A percentile compares a stretch with the other conserved stretches of the same genome.
Conservation (phyloP, 805 yeast genomes). For the Candida dendrica region DNA sequence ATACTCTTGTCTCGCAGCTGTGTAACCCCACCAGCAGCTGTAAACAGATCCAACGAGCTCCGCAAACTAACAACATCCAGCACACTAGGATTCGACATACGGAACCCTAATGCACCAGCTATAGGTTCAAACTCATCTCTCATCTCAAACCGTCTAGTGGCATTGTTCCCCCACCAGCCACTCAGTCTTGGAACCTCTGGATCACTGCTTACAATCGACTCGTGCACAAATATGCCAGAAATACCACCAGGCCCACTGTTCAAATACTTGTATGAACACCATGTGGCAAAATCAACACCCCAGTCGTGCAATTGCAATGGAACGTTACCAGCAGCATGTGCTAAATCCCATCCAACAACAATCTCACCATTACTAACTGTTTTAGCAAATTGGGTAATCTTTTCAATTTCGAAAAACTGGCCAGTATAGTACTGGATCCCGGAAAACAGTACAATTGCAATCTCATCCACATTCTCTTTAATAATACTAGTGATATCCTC, state of each 20-base stretch:
- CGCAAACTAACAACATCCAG: slow-evolving; percentile 71
- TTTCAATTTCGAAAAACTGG: slow-evolving; percentile 68
- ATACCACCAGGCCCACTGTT: slow-evolving; percentile 93
- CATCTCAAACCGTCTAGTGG: slow-evolving; percentile 70
- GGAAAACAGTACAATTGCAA: slow-evolving; percentile 73
- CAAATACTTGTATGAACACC: slow-evolving; percentile 90
- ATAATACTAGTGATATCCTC: slow-evolving; percentile 55
- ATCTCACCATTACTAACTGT: slow-evolving; percentile 27
- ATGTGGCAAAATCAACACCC: slow-evolving; percentile 88
- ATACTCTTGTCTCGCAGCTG: slow-evolving; percentile 49
- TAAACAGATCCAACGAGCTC: slow-evolving; percentile 56
- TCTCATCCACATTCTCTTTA: slow-evolving; percentile 45
- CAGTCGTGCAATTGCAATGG: slow-evolving; percentile 73
- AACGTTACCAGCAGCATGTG: slow-evolving; percentile 91
- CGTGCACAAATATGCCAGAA: slow-evolving; percentile 79
- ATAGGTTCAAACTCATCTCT: slow-evolving; percentile 70
- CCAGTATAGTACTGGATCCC: slow-evolving; percentile 94
- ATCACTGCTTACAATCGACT: slow-evolving; percentile 27
- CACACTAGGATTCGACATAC: slow-evolving; percentile 89
- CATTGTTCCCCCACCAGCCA: slow-evolving; percentile 96
- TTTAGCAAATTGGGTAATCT: slow-evolving; percentile 63
- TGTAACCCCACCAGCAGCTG: slow-evolving; percentile 56
- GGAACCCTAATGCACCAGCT: slow-evolving; percentile 77
- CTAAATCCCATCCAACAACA: slow-evolving; percentile 88
- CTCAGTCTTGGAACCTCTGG: slow-evolving; percentile 62